phyloP scores from a whole-genome alignment of 2,329 filamentous ascomycete genomes.

The Endoconidiophora polonica region DNA sequence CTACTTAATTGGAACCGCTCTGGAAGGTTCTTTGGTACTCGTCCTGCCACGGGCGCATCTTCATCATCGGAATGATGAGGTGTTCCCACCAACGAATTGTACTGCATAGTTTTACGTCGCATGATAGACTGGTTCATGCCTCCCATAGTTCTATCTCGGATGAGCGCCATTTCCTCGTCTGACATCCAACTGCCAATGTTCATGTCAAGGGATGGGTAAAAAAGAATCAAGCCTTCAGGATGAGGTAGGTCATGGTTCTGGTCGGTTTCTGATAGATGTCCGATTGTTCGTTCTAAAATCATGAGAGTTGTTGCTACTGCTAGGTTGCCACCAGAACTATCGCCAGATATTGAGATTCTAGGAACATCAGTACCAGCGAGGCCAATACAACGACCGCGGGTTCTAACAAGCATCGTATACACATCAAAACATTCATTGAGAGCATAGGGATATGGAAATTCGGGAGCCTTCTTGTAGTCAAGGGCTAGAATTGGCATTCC shows the following conservation, averaged over 20 bases:
- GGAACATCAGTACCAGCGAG: constrained; percentile 25
- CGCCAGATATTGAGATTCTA: constrained; percentile 29
- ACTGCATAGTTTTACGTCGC: constrained; percentile 74
- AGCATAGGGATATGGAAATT: constrained; percentile 32
- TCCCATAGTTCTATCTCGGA: constrained; percentile 64
- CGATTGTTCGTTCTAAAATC: constrained; percentile 59
- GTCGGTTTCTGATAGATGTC: constrained; percentile 13
- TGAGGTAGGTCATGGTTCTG: constrained; percentile 43
- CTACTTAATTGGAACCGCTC: not conserved
- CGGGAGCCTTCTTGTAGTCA: constrained; percentile 52
- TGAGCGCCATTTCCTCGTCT: constrained; percentile 90
- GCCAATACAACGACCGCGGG: constrained; percentile 26
- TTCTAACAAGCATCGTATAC: constrained; percentile 23
- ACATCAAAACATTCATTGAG: constrained; percentile 35
- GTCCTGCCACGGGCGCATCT: constrained; percentile 21
- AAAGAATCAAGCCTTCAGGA: constrained; percentile 66
- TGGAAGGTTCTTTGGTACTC: constrained; percentile 1
- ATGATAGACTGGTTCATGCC: constrained; percentile 66
- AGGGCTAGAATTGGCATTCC: constrained; percentile 79
- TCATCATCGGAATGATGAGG: constrained; percentile 69
- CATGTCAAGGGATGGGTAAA: constrained; percentile 88
- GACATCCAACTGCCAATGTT: constrained; percentile 99
- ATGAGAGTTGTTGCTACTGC: constrained; percentile 63
- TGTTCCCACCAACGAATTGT: constrained; percentile 67
- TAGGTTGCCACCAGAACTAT: constrained; percentile 33